Conservation (phyloP, 495 filamentous ascomycete species). For the Podospora didyma region DNA sequence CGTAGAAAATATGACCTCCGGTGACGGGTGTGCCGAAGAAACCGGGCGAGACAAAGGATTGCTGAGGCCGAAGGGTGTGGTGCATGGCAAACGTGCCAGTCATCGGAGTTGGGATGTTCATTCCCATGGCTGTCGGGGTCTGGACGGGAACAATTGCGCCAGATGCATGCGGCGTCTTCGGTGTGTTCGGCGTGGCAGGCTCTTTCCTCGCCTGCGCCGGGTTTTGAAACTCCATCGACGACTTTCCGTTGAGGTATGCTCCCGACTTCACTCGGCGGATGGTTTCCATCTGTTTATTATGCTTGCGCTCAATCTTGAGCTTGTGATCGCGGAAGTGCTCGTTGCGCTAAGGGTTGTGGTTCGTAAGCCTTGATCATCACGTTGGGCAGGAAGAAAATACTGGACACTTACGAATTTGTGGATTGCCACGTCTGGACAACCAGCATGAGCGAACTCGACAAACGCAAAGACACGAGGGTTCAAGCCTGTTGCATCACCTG, state of each 20-base stretch:
- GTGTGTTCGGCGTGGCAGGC: background rate
- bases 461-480: constrained; percentile 46
- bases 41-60: no score
- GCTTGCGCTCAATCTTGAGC: constrained; percentile 18
- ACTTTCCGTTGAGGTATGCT: constrained; percentile 3
- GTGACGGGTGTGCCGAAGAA: no score
- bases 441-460: constrained; percentile 41
- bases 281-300: background rate
- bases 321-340: constrained; percentile 1
- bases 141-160: no score
- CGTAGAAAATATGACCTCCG: no score
- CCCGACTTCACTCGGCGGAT: constrained; percentile 14
- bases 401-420: constrained; percentile 16
- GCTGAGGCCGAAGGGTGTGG: no score
- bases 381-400: background rate
- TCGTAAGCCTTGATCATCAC: constrained; percentile 3
- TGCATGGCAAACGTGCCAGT: no score
- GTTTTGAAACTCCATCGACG: constrained; percentile 5
- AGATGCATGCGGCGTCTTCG: background rate
- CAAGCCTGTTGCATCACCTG: background rate
- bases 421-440: constrained; percentile 38
- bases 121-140: background rate
- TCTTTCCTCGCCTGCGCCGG: background rate
- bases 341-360: constrained; percentile 4
- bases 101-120: no score